A percentile compares a stretch with the other conserved stretches of the same genome.
Evolutionary conservation across 305 asterid species (phyloP).

Genomic region (Fraxinus latifolia): DNA sequence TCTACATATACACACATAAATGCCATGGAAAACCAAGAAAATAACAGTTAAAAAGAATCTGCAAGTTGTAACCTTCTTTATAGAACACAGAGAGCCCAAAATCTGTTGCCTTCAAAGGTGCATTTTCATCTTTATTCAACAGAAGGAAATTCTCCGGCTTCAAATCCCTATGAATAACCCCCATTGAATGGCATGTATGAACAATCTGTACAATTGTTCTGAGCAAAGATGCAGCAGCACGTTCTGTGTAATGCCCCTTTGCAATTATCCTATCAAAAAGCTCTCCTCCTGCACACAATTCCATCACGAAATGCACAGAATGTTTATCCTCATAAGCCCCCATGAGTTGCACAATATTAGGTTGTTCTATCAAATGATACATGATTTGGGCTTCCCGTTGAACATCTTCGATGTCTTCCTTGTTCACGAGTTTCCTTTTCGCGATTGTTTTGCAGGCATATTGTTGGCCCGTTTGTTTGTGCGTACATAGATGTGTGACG

Average conservation of each 20-base stretch:
- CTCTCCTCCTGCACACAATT: constrained; percentile 18
- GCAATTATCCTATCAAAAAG: constrained; percentile 20
- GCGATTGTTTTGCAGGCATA: constrained; percentile 18
- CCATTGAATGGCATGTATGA: constrained; percentile 32
- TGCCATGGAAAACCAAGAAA: not conserved
- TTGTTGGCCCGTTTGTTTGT: constrained; percentile 16
- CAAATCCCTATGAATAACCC: constrained; percentile 59
- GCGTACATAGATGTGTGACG: constrained; percentile 17
- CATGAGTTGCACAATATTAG: constrained; percentile 22
- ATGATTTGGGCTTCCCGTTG: constrained; percentile 21
- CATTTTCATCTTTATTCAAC: constrained; percentile 26
- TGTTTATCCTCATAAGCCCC: constrained; percentile 16
- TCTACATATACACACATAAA: not conserved
- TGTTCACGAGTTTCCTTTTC: constrained; percentile 11
- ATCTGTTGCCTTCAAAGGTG: constrained; percentile 49
- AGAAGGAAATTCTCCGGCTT: constrained; percentile 56
- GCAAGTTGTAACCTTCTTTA: constrained; percentile 39
- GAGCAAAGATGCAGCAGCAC: constrained; percentile 11
- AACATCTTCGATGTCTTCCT: constrained; percentile 21
- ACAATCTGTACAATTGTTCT: constrained; percentile 15
- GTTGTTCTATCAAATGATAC: constrained; percentile 20
- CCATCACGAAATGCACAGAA: constrained; percentile 7
- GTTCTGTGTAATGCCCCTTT: constrained; percentile 22
- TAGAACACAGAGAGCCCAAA: constrained; percentile 58
- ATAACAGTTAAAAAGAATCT: not conserved